These are phyloP conservation scores for Penicillium riverlandense DNA, from an alignment of 495 filamentous ascomycete species.

Conservation along the genomic window DNA sequence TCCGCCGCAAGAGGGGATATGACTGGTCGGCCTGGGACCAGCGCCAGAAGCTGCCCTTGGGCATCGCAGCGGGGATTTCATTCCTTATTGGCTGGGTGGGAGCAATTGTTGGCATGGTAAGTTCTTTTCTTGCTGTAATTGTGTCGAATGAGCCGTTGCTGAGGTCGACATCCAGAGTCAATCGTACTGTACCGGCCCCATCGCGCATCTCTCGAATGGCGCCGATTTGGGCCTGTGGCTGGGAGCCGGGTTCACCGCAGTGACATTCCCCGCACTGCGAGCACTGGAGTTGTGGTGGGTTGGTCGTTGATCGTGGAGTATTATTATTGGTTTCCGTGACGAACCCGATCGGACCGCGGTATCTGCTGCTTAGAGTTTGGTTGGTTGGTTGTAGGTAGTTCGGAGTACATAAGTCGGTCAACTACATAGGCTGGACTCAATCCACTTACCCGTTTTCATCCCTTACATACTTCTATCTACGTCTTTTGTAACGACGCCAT, in stretches of 20 bases:
- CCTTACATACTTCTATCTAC: too few species aligned
- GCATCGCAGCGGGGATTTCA: slow-evolving; percentile 36
- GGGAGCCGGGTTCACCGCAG: slow-evolving; percentile 30
- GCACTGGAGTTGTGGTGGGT: slow-evolving; percentile 29
- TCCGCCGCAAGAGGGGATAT: slow-evolving; percentile 27
- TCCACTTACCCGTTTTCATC: too few species aligned
- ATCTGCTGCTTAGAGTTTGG: background rate
- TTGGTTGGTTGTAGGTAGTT: background rate
- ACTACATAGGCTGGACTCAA: too few species aligned
- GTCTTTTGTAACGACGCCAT: background rate
- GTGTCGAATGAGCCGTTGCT: background rate
- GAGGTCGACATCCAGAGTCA: slow-evolving; percentile 24
- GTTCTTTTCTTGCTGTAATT: background rate
- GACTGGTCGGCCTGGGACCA: slow-evolving; percentile 43
- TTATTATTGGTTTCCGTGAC: background rate
- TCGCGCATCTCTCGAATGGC: slow-evolving; percentile 30
- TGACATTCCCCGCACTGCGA: slow-evolving; percentile 38
- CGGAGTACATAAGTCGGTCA: too few species aligned
- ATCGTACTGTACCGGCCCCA: slow-evolving; percentile 40
- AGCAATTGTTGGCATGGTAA: slow-evolving; percentile 43
- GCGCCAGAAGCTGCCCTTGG: slow-evolving; percentile 32
- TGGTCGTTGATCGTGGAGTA: slow-evolving; percentile 18
- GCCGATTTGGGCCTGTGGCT: slow-evolving; percentile 40
- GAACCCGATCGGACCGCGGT: too few species aligned
- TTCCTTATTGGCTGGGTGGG: slow-evolving; percentile 45